These are phyloP conservation scores for Aurifilum marmelostoma DNA, from an alignment of 2,329 filamentous ascomycete genomes.

Conservation along the genomic window DNA sequence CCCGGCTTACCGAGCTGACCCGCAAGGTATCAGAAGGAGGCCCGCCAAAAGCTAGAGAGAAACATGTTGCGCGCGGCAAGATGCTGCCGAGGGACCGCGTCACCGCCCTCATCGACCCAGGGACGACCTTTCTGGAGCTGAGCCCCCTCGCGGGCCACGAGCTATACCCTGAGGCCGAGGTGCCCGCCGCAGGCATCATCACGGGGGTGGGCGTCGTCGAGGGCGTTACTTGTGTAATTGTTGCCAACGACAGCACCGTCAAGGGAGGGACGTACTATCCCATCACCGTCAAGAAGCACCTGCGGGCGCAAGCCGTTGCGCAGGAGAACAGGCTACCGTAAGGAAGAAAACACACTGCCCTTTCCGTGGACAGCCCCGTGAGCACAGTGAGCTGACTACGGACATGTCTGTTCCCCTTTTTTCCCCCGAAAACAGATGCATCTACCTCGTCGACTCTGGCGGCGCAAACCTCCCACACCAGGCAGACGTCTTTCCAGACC, in stretches of 20 bases:
- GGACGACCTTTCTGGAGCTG: slow-evolving; percentile 90
- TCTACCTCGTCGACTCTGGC: slow-evolving; percentile 95
- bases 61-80: slow-evolving; percentile 86
- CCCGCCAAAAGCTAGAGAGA: slow-evolving; percentile 78
- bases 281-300: slow-evolving; percentile 96
- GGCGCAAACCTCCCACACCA: slow-evolving; percentile 95
- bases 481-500: slow-evolving; percentile 92
- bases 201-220: slow-evolving; percentile 89
- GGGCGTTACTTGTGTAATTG: slow-evolving; percentile 88
- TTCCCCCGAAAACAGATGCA: slow-evolving; percentile 59
- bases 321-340: slow-evolving; percentile 77
- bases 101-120: slow-evolving; percentile 83
- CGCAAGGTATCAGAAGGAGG: slow-evolving; percentile 75
- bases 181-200: slow-evolving; percentile 88
- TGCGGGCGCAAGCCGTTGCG: slow-evolving; percentile 88
- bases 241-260: slow-evolving; percentile 95
- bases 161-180: slow-evolving; percentile 83
- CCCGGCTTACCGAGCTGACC: slow-evolving; percentile 71
- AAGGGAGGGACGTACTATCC: slow-evolving; percentile 98
- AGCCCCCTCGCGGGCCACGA: slow-evolving; percentile 87
- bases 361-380: no score
- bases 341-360: no score
- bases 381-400: no score
- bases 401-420: neutral
- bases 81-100: slow-evolving; percentile 93